These are phyloP conservation scores for Ogataea methanolica DNA, from an alignment of 805 yeast species.

Conservation along the genomic window DNA sequence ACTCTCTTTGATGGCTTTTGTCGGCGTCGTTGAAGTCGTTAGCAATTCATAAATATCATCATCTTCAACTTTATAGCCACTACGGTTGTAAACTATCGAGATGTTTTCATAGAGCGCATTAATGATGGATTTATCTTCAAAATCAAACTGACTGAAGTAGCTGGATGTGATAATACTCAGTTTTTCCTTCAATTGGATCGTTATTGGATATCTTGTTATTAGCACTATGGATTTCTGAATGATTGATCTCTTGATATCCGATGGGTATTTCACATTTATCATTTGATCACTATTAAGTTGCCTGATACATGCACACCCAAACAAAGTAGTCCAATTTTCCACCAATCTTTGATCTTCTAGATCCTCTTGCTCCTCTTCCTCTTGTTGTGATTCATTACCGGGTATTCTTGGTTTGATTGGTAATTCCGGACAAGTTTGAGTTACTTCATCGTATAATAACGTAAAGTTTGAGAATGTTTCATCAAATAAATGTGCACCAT, in stretches of 20 bases:
- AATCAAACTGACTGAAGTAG: conserved; percentile 76
- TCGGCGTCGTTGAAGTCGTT: conserved; percentile 5
- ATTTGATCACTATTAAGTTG: conserved; percentile 68
- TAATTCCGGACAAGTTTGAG: conserved; percentile 41
- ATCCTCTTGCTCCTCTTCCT: conserved; percentile 13
- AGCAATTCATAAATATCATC: conserved; percentile 28
- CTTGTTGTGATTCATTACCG: no score
- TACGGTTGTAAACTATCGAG: conserved; percentile 35
- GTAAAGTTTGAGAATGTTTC: conserved; percentile 93
- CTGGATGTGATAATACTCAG: conserved; percentile 83
- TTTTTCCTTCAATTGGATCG: conserved; percentile 85
- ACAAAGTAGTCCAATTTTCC: conserved; percentile 58
- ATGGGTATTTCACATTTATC: conserved; percentile 27
- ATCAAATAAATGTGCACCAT: conserved; percentile 90
- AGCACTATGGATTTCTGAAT: conserved; percentile 91
- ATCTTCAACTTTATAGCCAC: conserved; percentile 25
- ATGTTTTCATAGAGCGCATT: conserved; percentile 67
- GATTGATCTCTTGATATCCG: conserved; percentile 50
- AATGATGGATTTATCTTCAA: conserved; percentile 64
- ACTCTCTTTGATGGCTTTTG: conserved; percentile 40
- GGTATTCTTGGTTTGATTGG: conserved; percentile 23
- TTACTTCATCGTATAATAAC: conserved; percentile 59
- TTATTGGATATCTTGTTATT: conserved; percentile 75
- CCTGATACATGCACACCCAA: conserved; percentile 91
- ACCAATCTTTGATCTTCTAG: conserved; percentile 7